Conservation (phyloP, 192 early-diverging fungal genomes). For the Coemansia sp. region DNA sequence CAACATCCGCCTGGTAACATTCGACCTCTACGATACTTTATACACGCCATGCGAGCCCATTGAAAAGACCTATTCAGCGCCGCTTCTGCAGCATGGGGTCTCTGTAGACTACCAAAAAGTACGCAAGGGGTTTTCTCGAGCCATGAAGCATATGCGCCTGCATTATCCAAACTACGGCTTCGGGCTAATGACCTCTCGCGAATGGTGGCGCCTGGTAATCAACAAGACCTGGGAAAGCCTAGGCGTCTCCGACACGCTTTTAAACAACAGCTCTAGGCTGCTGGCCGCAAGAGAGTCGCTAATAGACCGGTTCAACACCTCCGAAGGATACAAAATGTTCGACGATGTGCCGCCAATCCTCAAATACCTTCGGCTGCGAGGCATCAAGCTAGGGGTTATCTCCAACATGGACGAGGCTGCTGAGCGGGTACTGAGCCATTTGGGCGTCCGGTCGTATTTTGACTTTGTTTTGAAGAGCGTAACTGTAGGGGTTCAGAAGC, state of each 20-base stretch:
- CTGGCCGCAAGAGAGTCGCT: slow-evolving; percentile 23
- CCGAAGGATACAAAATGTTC: slow-evolving; percentile 57
- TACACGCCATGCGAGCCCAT: slow-evolving; percentile 54
- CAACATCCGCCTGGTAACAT: slow-evolving; percentile 58
- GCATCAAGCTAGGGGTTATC: slow-evolving; percentile 57
- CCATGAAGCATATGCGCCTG: slow-evolving; percentile 40
- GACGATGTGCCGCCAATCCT: slow-evolving; percentile 54
- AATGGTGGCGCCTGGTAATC: slow-evolving; percentile 62
- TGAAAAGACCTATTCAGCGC: slow-evolving; percentile 25
- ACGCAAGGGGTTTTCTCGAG: slow-evolving; percentile 30
- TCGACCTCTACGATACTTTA: slow-evolving; percentile 63
- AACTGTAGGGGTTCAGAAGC: slow-evolving; percentile 58
- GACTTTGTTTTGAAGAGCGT: slow-evolving; percentile 61
- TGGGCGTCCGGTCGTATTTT: slow-evolving; percentile 56
- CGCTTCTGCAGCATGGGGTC: slow-evolving; percentile 49
- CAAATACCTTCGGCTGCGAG: slow-evolving; percentile 43
- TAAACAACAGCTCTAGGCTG: not conserved
- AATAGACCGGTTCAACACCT: slow-evolving; percentile 51
- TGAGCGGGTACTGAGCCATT: slow-evolving; percentile 29
- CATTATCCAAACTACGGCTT: slow-evolving; percentile 58
- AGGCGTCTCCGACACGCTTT: slow-evolving; percentile 13
- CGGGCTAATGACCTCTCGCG: slow-evolving; percentile 37
- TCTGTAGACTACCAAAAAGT: slow-evolving; percentile 27
- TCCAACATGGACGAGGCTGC: slow-evolving; percentile 63
- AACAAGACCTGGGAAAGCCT: slow-evolving; percentile 46